Percentiles rank a stretch among this genome's conserved stretches.
Conservation (phyloP, 2,329 filamentous ascomycete species). For the Diaporthe humulicola region DNA sequence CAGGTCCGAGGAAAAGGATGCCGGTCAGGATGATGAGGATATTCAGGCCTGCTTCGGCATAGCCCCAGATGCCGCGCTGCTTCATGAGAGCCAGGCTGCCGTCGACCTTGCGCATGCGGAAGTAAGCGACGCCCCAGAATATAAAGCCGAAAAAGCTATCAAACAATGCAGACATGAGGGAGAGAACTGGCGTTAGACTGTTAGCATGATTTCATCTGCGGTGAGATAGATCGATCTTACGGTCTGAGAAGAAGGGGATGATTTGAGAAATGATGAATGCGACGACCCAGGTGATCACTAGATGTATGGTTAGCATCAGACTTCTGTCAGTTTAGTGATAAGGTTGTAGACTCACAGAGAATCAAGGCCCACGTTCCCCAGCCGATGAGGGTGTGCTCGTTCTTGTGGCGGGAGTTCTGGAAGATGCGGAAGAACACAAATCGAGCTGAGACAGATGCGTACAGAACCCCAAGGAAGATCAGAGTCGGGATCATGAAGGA, state of each 20-base stretch:
- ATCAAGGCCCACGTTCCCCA: constrained; percentile 86
- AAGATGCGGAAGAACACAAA: constrained; percentile 95
- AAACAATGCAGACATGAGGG: constrained; percentile 88
- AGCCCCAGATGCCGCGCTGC: constrained; percentile 64
- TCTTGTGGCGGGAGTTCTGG: constrained; percentile 82
- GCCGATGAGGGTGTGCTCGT: constrained; percentile 82
- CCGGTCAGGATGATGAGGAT: constrained; percentile 80
- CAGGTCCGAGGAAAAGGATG: constrained; percentile 83
- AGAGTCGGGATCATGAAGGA: constrained; percentile 96
- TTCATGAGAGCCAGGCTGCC: constrained; percentile 66
- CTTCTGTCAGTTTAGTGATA: background rate
- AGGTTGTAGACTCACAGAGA: constrained; percentile 61
- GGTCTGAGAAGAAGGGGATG: constrained; percentile 91
- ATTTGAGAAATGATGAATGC: constrained; percentile 94
- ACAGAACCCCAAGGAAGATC: constrained; percentile 91
- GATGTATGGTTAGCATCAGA: constrained; percentile 26
- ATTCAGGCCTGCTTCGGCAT: constrained; percentile 75
- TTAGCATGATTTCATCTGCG: background rate
- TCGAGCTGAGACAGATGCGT: constrained; percentile 89
- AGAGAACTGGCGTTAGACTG: constrained; percentile 61
- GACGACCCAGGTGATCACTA: constrained; percentile 80
- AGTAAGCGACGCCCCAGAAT: constrained; percentile 89
- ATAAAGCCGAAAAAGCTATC: constrained; percentile 97
- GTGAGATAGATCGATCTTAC: constrained; percentile 55
- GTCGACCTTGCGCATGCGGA: constrained; percentile 80